Evolutionary conservation across 1,139 yeast species (phyloP), one percentile per base, ranked within the genome.

Genomic region (Yamadazyma sp.): DNA sequence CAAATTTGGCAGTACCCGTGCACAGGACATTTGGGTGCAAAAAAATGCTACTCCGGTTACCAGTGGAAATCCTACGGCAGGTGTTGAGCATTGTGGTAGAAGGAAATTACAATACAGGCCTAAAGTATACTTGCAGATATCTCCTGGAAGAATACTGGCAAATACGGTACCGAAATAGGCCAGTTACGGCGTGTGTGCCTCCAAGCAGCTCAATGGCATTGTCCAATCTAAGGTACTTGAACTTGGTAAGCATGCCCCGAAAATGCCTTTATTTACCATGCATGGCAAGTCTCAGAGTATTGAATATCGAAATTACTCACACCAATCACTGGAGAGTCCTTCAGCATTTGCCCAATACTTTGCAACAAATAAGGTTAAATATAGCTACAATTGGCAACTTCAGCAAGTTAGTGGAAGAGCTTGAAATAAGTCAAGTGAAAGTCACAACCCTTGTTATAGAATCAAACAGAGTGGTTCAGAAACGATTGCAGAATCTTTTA

Each of bases 1-100:
- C n/a, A n/a, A n/a, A n/a, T n/a, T n/a, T n/a, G n/a, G n/a, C n/a
- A n/a, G n/a, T n/a, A n/a, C n/a, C n/a, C n/a, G n/a, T n/a, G n/a
- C n/a, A n/a, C n/a, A n/a, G n/a, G n/a, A 8, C 8, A 18, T 6
- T 28, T 36, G 35, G 39, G 26, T 36, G 39, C 39, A 35, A 35
- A 31, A n/a, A 31, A 26, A 36, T 36, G 39, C 15, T 36, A 12
- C 12, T 25, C 2, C 27, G 22, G 4, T 23, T 36, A 13, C 39
- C 40, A 2, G 26, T 17, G 4, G 40, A 37, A 13, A 23, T 37
- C 3, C 7, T 37, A 10, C 22, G 23, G 2, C 22, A 15, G 24
- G 24, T 37, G 6, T 33, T 37, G 14, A 8, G 29, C 10, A 8
- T 26, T 7, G 11, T 33, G 21, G 25, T 33, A 7, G 20, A 6